phyloP scores from a whole-genome alignment of 2,329 filamentous ascomycete genomes.

The Stagonosporopsis tanaceti region DNA sequence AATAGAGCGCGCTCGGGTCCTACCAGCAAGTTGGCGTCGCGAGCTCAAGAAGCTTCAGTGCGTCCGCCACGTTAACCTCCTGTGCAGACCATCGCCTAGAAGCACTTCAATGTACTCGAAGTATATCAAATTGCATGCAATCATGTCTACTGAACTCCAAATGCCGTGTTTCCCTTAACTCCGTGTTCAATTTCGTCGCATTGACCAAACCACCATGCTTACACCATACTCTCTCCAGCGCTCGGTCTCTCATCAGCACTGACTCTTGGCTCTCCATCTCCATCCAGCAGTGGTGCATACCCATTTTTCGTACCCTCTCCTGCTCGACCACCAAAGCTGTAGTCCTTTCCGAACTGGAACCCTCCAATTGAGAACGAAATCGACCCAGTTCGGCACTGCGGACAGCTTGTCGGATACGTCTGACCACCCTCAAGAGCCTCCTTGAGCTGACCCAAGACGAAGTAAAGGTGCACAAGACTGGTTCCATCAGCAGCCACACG shows the following conservation, averaged over 20 bases:
- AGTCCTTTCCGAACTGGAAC: constrained; percentile 15
- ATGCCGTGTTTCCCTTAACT: neutral
- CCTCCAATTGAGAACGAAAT: constrained; percentile 21
- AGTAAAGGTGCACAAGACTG: constrained; percentile 39
- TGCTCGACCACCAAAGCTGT: constrained; percentile 7
- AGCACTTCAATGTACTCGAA: neutral
- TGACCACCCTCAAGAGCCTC: constrained; percentile 25
- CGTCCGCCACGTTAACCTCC: no score
- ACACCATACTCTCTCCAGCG: constrained; percentile 15
- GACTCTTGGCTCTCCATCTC: constrained; percentile 10
- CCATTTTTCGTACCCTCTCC: constrained; percentile 14
- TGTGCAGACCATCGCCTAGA: neutral
- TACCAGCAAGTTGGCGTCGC: no score
- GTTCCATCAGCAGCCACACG: neutral
- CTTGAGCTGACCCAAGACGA: constrained; percentile 26
- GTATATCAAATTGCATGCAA: neutral
- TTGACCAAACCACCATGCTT: neutral
- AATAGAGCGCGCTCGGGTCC: no score
- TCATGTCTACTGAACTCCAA: neutral
- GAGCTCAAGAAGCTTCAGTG: no score
- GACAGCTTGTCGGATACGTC: constrained; percentile 32
- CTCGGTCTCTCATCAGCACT: constrained; percentile 15
- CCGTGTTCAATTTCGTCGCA: neutral
- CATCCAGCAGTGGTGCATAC: constrained; percentile 34
- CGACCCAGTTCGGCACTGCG: constrained; percentile 34